Base-by-base conservation (phyloP, 2,329 filamentous ascomycete species). In the Ophiocordyceps polyrhachis-furcata region DNA sequence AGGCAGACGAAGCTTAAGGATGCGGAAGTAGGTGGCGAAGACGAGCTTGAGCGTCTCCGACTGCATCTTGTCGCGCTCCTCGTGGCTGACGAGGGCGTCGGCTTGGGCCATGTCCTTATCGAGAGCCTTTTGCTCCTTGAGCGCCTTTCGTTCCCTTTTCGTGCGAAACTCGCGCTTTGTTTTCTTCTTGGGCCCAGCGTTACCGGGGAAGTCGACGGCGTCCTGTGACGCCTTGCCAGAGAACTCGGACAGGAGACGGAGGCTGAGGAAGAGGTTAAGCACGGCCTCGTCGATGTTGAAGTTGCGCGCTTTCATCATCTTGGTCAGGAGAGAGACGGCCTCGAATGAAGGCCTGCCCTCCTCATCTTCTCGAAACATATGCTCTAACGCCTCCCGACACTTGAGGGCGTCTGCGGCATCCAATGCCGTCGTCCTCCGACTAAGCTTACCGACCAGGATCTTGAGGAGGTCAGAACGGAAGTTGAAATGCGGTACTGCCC, bases 41-140 rank as follows among this genome's bases (percentile, higher is more conserved):
- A 98, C 91, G 47, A 95, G 72, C 65, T 96, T 98, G 44, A 98
- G 66, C 2, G 88, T 95, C 62, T 98, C 93, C 5, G 86, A 83
- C 62, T 98, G 91, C 73, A 93, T 91, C 53, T 81, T 78, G 56
- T 96, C 91, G 44, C 85, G 77, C 61, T 95, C 87, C 61, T 98
- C 89, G 56, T 95, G 83, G 52, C 79, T 83, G 48, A 96, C 89
- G 5, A 83, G 71, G 2, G 91, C 91, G 59, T 96, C 88, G 1
- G 91, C 89, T 55, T 89, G 79, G 41, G 79, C 79, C 81, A 98
- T 87, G 55, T 96, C 89, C 60, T 94, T 93, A 52, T 93, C 84
- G 2, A 95, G 74, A 0, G 74, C 74, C 62, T 91, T 95, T 48
- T 84, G 80, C 62, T 96, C 87, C 60, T 86, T 88, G 48, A 84